These are phyloP conservation scores for Rhizopogon sp. DNA, from an alignment of 768 basidiomycete genomes.

Conservation along the genomic window DNA sequence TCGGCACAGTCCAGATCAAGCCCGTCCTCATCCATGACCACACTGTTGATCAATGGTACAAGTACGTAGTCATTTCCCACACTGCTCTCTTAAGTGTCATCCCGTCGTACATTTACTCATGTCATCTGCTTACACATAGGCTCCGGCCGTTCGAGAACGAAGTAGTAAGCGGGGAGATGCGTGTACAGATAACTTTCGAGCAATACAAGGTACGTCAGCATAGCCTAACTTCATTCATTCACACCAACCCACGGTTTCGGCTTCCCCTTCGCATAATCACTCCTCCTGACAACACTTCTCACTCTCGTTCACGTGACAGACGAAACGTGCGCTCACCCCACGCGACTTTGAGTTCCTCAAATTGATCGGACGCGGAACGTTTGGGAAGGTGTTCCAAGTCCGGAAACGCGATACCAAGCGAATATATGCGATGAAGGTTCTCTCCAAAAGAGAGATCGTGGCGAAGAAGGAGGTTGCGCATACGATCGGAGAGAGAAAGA, in stretches of 20 bases:
- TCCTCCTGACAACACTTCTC: constrained; percentile 15
- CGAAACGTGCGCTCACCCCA: constrained; percentile 82
- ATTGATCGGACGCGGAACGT: constrained; percentile 96
- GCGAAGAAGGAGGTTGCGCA: constrained; percentile 99
- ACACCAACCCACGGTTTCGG: constrained; percentile 20
- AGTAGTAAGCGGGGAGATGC: constrained; percentile 86
- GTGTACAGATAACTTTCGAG: constrained; percentile 91
- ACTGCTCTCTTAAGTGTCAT: constrained; percentile 8
- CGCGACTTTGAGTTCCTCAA: constrained; percentile 98
- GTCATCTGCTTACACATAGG: constrained; percentile 32
- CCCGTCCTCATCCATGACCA: constrained; percentile 89
- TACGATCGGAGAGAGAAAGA: constrained; percentile 99
- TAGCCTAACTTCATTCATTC: constrained; percentile 17
- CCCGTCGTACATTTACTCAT: constrained; percentile 12
- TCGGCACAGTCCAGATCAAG: constrained; percentile 89
- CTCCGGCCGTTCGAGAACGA: constrained; percentile 76
- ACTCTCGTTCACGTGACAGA: constrained; percentile 39
- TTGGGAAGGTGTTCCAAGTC: constrained; percentile 98
- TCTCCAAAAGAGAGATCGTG: constrained; percentile 98
- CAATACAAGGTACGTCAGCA: constrained; percentile 68
- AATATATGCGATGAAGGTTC: constrained; percentile 99
- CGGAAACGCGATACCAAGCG: constrained; percentile 97
- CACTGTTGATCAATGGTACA: constrained; percentile 96
- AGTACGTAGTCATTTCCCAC: constrained; percentile 48
- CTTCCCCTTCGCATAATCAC: constrained; percentile 19